These are phyloP conservation scores for Chaetomiaceae sp. DNA, from an alignment of 2,329 filamentous ascomycete species.

Conservation along the genomic window DNA sequence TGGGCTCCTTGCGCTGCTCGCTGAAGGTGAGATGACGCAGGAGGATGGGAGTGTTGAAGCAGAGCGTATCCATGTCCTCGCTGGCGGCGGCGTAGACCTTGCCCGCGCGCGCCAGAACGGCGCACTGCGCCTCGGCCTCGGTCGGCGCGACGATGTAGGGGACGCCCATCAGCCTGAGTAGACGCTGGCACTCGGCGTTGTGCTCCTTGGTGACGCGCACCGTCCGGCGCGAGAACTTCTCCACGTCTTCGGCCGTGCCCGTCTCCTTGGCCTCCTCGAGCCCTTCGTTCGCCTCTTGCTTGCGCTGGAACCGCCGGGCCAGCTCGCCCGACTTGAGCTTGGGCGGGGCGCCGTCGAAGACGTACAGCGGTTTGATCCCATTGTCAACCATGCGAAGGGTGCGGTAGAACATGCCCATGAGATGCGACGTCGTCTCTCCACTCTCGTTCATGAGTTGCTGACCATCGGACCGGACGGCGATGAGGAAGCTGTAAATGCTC, in stretches of 20 bases:
- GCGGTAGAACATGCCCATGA: slow-evolving; percentile 99
- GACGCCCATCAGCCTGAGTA: slow-evolving; percentile 92
- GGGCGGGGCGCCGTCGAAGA: slow-evolving; percentile 93
- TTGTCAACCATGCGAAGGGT: slow-evolving; percentile 98
- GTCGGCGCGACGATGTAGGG: slow-evolving; percentile 94
- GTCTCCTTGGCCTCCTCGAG: slow-evolving; percentile 96
- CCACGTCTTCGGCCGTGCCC: slow-evolving; percentile 91
- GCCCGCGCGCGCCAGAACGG: slow-evolving; percentile 76
- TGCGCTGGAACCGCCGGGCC: slow-evolving; percentile 91
- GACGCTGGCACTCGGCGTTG: slow-evolving; percentile 85
- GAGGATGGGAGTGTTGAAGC: slow-evolving; percentile 87
- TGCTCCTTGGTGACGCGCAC: slow-evolving; percentile 95
- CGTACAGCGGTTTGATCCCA: slow-evolving; percentile 96
- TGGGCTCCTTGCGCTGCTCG: slow-evolving; percentile 94
- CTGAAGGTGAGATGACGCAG: slow-evolving; percentile 92
- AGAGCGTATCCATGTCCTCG: slow-evolving; percentile 98
- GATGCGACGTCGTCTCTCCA: slow-evolving; percentile 92
- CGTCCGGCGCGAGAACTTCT: slow-evolving; percentile 91
- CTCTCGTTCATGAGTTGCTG: slow-evolving; percentile 93
- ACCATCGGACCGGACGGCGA: slow-evolving; percentile 92
- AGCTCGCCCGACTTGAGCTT: slow-evolving; percentile 97
- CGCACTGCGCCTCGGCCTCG: slow-evolving; percentile 95
- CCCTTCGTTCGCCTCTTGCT: slow-evolving; percentile 82
- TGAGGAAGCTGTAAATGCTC: slow-evolving; percentile 98
- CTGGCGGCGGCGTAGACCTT: slow-evolving; percentile 96